Conservation (phyloP, 805 yeast genomes). For the Barnettozyma siamensis region DNA sequence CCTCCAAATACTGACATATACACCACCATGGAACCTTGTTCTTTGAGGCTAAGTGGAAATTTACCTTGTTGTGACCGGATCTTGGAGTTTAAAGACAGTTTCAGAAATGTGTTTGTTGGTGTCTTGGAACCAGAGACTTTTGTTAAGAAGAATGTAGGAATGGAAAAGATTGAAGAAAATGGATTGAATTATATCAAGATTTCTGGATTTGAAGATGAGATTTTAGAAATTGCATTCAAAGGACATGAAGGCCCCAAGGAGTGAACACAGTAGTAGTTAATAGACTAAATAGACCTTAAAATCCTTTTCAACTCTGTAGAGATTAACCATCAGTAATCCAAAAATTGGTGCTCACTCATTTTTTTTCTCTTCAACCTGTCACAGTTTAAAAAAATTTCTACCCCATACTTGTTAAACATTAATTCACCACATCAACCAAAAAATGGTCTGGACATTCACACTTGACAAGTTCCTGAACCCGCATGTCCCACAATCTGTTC, state of each 20-base stretch:
- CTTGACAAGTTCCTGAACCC: slow-evolving; percentile 17
- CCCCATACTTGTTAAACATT: too few species aligned
- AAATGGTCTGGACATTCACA: slow-evolving; percentile 11
- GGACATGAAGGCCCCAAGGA: slow-evolving; percentile 48
- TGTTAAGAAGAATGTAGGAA: slow-evolving; percentile 71
- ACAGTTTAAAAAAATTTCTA: background rate
- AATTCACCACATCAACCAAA: background rate
- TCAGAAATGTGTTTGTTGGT: slow-evolving; percentile 82
- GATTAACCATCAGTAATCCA: too few species aligned
- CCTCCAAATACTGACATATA: slow-evolving; percentile 79
- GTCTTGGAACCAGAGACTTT: slow-evolving; percentile 87
- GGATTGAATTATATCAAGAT: slow-evolving; percentile 72
- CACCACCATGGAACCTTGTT: slow-evolving; percentile 98
- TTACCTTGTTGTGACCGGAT: slow-evolving; percentile 83
- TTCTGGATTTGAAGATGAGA: slow-evolving; percentile 74
- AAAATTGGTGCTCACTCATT: too few species aligned
- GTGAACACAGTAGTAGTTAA: too few species aligned
- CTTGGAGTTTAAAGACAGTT: slow-evolving; percentile 36
- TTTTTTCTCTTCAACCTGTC: too few species aligned
- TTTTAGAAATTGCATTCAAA: slow-evolving; percentile 61
- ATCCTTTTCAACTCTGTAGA: too few species aligned
- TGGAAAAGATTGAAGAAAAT: slow-evolving; percentile 41
- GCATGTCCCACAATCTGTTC: slow-evolving; percentile 20
- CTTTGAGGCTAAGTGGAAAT: slow-evolving; percentile 83
- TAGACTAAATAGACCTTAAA: too few species aligned